Conservation (phyloP, 2,329 filamentous ascomycete species). For the Fusarium sp. region DNA sequence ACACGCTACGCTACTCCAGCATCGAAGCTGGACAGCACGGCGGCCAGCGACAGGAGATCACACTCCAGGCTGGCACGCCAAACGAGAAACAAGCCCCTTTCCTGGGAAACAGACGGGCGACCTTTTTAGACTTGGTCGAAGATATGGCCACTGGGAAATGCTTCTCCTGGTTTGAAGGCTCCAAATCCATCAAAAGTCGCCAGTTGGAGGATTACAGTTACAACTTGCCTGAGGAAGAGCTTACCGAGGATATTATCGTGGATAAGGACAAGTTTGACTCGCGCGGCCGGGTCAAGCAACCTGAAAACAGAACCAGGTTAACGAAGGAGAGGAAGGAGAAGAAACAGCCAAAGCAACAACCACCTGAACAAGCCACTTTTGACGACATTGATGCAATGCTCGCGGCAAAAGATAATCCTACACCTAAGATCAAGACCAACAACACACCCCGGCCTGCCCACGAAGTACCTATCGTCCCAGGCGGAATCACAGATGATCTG, state of each 20-base stretch:
- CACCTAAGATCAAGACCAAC: not conserved
- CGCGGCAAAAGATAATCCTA: not conserved
- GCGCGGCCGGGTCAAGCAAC: slow-evolving; percentile 16
- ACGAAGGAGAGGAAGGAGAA: not conserved
- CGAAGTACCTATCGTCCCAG: not conserved
- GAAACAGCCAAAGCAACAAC: not conserved
- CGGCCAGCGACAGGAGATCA: slow-evolving; percentile 65
- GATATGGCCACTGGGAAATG: slow-evolving; percentile 50
- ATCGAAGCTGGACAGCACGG: slow-evolving; percentile 66
- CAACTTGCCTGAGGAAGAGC: slow-evolving; percentile 46
- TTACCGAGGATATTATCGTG: slow-evolving; percentile 45
- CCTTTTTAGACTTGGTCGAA: slow-evolving; percentile 50
- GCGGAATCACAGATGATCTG: not conserved
- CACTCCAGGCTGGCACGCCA: slow-evolving; percentile 51
- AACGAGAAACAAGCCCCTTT: not conserved
- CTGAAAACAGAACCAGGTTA: not conserved
- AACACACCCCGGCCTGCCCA: not conserved
- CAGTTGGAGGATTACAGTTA: slow-evolving; percentile 48
- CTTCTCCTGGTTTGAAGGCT: slow-evolving; percentile 55
- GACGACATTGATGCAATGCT: slow-evolving; percentile 17
- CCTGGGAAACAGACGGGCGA: slow-evolving; percentile 6
- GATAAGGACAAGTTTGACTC: slow-evolving; percentile 32
- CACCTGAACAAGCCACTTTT: not conserved
- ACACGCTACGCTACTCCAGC: slow-evolving; percentile 64
- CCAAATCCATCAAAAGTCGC: slow-evolving; percentile 46